Conservation (phyloP, 2,329 filamentous ascomycete species). For the Alternaria ventricosa region DNA sequence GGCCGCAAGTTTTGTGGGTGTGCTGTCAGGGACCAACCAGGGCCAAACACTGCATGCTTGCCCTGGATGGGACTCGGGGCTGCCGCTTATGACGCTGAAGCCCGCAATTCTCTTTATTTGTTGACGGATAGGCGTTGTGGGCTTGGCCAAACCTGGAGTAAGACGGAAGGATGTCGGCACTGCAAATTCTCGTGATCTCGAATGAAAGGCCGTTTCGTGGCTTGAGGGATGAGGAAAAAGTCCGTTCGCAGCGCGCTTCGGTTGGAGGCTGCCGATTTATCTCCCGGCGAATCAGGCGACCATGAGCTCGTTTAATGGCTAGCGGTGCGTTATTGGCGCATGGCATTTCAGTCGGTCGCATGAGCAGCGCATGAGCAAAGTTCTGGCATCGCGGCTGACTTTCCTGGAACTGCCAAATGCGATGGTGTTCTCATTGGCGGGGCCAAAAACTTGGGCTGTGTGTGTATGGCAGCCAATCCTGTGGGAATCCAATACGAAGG, state of each 20-base stretch:
- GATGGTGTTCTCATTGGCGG: neutral
- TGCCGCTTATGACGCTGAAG: constrained; percentile 1
- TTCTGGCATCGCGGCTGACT: constrained; percentile 5
- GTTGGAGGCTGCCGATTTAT: constrained; percentile 6
- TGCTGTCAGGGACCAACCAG: constrained; percentile 8
- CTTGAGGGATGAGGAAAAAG: neutral
- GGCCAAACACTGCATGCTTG: neutral
- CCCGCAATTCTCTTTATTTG: constrained; percentile 6
- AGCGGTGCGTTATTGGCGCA: neutral
- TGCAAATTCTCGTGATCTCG: neutral
- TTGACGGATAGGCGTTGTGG: neutral
- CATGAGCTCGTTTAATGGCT: constrained; percentile 1
- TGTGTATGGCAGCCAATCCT: neutral
- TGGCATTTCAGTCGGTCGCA: neutral
- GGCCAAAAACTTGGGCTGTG: neutral
- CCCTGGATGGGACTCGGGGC: neutral
- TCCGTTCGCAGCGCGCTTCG: neutral
- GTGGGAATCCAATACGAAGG: neutral
- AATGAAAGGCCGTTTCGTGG: neutral
- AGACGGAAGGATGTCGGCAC: neutral
- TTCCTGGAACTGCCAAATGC: constrained; percentile 2
- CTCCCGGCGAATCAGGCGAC: constrained; percentile 5
- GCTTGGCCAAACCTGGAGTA: neutral
- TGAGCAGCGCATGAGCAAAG: constrained; percentile 5
- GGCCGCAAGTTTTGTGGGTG: constrained; percentile 3